Base-by-base conservation (phyloP, 2,329 filamentous ascomycete species). In the Microcera coccophila region DNA sequence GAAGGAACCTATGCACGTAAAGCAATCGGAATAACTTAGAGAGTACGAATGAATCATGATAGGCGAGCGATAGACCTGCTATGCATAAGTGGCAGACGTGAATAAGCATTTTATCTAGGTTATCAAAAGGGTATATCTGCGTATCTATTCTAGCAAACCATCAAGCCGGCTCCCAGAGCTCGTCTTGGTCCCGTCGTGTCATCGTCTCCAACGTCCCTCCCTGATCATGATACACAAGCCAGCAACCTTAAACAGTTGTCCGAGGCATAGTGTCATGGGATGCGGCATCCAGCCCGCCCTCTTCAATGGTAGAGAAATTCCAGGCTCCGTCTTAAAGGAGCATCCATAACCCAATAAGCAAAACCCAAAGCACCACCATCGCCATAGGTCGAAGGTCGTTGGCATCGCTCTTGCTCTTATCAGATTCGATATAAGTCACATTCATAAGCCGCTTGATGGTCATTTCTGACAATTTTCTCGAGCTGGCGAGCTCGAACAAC, bases 401-500 rank as follows among this genome's bases (percentile, higher is more conserved):
- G 11, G 54, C 63, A 32, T 51, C 42, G n/a, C 57, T 47, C 49
- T 48, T 57, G 38, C 57, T 47, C 49, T 48, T 57, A 38, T 61
- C 58, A 47, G 53, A 51, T 54, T 60, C 57, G 47, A 68, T 59
- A 58, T 66, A 68, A 29, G 58, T 62, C 46, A 58, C 57, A 38
- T 65, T 60, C 45, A 42, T 58, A 41, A 68, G 59, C 31, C 57
- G 56, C 47, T 51, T 57, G 18, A 66, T 54, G 32, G 63, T 51
- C 37, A 50, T 39, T 22, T 55, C 53, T 9, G 65, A 64, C 22
- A 76, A 57, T 16, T 55, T 57, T 1, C 73, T 70, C 2, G 64
- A 62, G 10, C 62, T 65, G 16, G 71, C 75, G 16, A 81, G 60
- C 46, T 69, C 62, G 18, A 66, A 64, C 53, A 81, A 60, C 59